These are phyloP conservation scores for Cercospora sp. DNA, from an alignment of 2,329 filamentous ascomycete species.

Conservation along the genomic window DNA sequence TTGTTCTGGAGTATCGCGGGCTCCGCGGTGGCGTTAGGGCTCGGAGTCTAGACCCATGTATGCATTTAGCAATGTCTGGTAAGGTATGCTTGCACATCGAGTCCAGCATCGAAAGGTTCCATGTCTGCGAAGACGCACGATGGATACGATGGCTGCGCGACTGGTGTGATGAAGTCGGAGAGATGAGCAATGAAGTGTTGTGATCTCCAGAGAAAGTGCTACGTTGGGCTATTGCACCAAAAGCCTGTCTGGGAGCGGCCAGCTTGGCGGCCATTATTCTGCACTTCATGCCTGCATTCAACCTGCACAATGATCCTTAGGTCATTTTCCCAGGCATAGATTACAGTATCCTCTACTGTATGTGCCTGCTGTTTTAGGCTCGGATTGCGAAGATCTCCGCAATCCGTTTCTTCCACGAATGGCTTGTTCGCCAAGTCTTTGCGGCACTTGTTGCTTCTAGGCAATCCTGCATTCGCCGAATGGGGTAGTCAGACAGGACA, in stretches of 20 bases:
- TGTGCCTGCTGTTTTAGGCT: neutral
- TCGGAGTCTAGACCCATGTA: neutral
- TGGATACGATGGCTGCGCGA: neutral
- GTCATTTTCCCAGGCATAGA: neutral
- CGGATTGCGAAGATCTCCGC: neutral
- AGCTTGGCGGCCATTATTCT: neutral
- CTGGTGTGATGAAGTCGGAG: neutral
- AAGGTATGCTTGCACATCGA: neutral
- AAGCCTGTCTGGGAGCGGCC: neutral
- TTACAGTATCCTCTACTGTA: neutral
- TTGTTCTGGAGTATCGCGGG: neutral
- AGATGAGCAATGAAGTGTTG: neutral
- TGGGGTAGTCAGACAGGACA: neutral
- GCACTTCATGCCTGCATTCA: neutral
- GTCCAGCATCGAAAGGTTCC: neutral
- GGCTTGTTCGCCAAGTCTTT: neutral
- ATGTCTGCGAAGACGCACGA: neutral
- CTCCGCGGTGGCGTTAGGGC: neutral
- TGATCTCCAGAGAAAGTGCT: neutral
- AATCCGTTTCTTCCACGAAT: neutral
- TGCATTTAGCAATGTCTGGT: neutral
- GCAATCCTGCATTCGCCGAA: neutral
- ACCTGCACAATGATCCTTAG: neutral
- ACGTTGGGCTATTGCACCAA: neutral
- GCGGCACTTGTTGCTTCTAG: neutral